Conservation (phyloP, 805 yeast genomes). For the Ogataea glucozyma region DNA sequence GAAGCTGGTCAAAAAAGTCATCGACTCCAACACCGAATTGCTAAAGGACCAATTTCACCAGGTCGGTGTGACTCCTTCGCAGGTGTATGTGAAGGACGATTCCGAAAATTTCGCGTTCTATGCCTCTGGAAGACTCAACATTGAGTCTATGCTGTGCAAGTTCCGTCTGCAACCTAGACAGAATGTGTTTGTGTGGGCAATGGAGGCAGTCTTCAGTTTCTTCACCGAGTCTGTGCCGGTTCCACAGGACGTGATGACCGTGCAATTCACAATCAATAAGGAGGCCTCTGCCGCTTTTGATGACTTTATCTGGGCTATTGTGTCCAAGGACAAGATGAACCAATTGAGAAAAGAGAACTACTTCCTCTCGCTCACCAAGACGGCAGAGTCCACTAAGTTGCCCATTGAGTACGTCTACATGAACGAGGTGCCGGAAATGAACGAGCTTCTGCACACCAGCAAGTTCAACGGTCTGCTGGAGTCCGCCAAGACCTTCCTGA, state of each 20-base stretch:
- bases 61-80: slow-evolving; percentile 58
- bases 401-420: slow-evolving; percentile 80
- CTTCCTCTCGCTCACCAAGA: slow-evolving; percentile 80
- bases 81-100: slow-evolving; percentile 59
- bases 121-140: slow-evolving; percentile 85
- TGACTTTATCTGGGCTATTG: slow-evolving; percentile 79
- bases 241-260: slow-evolving; percentile 60
- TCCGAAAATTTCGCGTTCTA: slow-evolving; percentile 64
- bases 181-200: slow-evolving; percentile 64
- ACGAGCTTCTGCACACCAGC: slow-evolving; percentile 57
- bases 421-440: slow-evolving; percentile 86
- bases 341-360: slow-evolving; percentile 73
- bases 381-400: slow-evolving; percentile 67
- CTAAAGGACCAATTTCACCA: slow-evolving; percentile 72
- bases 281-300: slow-evolving; percentile 49
- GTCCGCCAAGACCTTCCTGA: slow-evolving; percentile 45
- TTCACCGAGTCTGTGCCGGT: slow-evolving; percentile 55
- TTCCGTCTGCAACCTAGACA: slow-evolving; percentile 77
- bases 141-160: slow-evolving; percentile 60
- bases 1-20: slow-evolving; percentile 52
- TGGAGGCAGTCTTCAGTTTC: slow-evolving; percentile 62
- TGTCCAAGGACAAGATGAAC: slow-evolving; percentile 82
- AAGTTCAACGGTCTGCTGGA: slow-evolving; percentile 49
- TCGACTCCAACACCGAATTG: slow-evolving; percentile 46
- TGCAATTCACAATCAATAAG: slow-evolving; percentile 57